Conservation (phyloP, 1,139 yeast genomes). For the Yamadazyma jaroonii region DNA sequence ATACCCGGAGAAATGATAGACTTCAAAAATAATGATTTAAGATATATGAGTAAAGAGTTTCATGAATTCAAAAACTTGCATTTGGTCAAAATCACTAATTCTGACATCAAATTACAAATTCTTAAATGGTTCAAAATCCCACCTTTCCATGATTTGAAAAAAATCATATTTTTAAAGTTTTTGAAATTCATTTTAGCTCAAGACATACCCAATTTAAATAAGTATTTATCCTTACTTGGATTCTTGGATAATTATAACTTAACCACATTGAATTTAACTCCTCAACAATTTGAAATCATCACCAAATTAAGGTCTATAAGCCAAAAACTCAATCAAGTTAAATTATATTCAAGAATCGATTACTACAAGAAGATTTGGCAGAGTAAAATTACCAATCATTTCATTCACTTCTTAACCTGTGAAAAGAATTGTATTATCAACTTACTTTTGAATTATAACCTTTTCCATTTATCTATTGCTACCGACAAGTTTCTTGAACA, state of each 20-base stretch:
- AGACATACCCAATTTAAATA: slow-evolving; percentile 1
- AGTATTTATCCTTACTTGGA: slow-evolving; percentile 11
- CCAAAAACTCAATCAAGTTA: slow-evolving; percentile 1
- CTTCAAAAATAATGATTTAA: slow-evolving; percentile 33
- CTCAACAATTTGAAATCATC: not conserved
- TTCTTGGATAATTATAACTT: slow-evolving; percentile 4
- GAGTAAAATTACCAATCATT: slow-evolving; percentile 20
- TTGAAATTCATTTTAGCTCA: slow-evolving; percentile 11
- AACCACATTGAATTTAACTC: slow-evolving; percentile 10
- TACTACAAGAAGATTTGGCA: slow-evolving; percentile 19
- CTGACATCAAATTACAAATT: slow-evolving; percentile 27
- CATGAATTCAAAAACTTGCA: slow-evolving; percentile 1
- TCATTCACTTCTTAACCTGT: slow-evolving; percentile 25
- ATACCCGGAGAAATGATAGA: slow-evolving; percentile 34
- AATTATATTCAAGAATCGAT: not conserved
- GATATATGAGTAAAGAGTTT: slow-evolving; percentile 21
- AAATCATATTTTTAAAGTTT: slow-evolving; percentile 15
- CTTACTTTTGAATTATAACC: slow-evolving; percentile 35
- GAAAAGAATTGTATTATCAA: slow-evolving; percentile 29
- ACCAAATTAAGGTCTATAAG: not conserved
- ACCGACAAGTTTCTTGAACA: slow-evolving; percentile 23
- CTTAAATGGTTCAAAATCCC: slow-evolving; percentile 39
- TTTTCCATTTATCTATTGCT: slow-evolving; percentile 32
- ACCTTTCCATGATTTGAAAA: slow-evolving; percentile 35
- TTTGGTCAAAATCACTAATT: slow-evolving; percentile 15